phyloP scores from a whole-genome alignment of 2,329 filamentous ascomycete genomes.

The Mycosphaerella sp. region DNA sequence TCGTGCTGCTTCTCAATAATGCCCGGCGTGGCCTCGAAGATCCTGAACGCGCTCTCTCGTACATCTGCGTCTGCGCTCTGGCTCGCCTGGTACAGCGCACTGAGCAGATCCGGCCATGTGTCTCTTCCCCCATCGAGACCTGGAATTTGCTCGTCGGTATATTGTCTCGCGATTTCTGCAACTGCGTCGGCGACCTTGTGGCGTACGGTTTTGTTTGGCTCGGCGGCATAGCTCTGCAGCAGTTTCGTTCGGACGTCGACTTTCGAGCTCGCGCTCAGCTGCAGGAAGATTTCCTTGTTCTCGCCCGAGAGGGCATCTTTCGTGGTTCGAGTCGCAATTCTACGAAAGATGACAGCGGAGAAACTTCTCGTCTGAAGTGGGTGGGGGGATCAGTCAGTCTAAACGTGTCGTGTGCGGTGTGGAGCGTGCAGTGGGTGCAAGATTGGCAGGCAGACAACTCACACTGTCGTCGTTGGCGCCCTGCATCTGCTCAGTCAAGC shows the following conservation, averaged over 20 bases:
- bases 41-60: conserved; percentile 87
- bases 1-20: conserved; percentile 97
- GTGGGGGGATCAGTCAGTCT: conserved; percentile 7
- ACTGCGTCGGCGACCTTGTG: conserved; percentile 98
- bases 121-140: conserved; percentile 38
- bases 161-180: conserved; percentile 90
- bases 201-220: conserved; percentile 67
- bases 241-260: conserved; percentile 77
- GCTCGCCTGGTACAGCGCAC: conserved; percentile 80
- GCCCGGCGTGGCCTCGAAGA: conserved; percentile 89
- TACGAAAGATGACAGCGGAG: conserved; percentile 86
- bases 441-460: conserved; percentile 34
- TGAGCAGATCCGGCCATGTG: conserved; percentile 83
- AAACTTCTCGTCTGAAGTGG: conserved; percentile 78
- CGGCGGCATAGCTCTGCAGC: conserved; percentile 66
- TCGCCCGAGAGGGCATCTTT: conserved; percentile 65
- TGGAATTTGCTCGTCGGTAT: conserved; percentile 62
- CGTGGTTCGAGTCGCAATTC: conserved; percentile 81
- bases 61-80: conserved; percentile 76
- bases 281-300: conserved; percentile 78
- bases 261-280: conserved; percentile 66
- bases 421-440: no score
- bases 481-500: conserved; percentile 84
- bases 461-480: conserved; percentile 68
- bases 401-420: no score